Evolutionary conservation across 805 yeast genomes (phyloP).

Genomic region (Yarrowia sp.): DNA sequence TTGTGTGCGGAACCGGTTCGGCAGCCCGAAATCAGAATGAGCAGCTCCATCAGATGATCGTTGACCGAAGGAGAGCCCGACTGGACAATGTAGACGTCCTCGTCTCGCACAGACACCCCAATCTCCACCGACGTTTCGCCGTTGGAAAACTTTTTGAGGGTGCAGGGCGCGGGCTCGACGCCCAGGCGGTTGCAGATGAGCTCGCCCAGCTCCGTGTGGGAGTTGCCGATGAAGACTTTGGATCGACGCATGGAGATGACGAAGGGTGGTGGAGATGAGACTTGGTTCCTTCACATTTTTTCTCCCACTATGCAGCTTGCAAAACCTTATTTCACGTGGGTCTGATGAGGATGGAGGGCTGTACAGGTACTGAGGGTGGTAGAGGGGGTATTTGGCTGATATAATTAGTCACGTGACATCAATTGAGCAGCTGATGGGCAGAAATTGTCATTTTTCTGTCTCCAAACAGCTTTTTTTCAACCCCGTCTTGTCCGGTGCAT

Average conservation of each 20-base stretch:
- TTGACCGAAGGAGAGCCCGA: conserved; percentile 86
- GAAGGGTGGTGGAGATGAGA: conserved; percentile 14
- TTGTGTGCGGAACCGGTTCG: conserved; percentile 98
- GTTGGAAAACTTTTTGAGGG: conserved; percentile 89
- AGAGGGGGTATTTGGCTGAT: no score
- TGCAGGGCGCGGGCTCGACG: conserved; percentile 91
- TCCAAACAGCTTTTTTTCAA: no score
- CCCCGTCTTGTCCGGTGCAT: neutral
- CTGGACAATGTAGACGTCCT: conserved; percentile 93
- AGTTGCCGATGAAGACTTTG: conserved; percentile 93
- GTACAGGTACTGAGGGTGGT: no score
- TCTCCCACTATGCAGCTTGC: conserved; percentile 12
- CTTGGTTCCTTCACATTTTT: conserved; percentile 4
- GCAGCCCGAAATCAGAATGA: conserved; percentile 93
- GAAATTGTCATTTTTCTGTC: no score
- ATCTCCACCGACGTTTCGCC: conserved; percentile 98
- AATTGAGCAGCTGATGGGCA: neutral
- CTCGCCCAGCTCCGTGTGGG: conserved; percentile 93
- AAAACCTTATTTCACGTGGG: conserved; percentile 24
- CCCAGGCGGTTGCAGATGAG: conserved; percentile 91
- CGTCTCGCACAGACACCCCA: conserved; percentile 94
- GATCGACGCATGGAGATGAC: conserved; percentile 82
- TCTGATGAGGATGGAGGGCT: neutral
- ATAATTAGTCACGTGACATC: neutral
- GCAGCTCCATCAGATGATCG: conserved; percentile 94